Base-by-base conservation (phyloP, 257 asterid genomes). In the Solanum chilense region DNA sequence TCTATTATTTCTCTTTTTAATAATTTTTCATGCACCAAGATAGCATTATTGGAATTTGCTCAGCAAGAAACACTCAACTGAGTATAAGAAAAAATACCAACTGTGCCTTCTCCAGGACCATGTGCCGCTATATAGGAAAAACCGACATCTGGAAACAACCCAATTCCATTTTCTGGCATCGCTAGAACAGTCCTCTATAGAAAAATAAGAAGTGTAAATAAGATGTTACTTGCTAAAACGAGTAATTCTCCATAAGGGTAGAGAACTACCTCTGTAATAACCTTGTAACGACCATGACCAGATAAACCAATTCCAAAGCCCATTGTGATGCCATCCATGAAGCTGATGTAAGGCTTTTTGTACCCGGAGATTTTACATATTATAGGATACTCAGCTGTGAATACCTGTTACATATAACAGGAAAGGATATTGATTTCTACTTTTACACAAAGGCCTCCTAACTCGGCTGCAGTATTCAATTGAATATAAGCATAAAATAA, bases 271-370 rank as follows among this genome's bases (percentile, higher is more conserved):
- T 96, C 99, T 25, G 99, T 95, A 88, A 96, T 88, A 83, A 96
- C 92, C 94, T 97, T 93, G 90, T 96, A 94, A 41, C 93, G 95
- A 84, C 99, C 99, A 90, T 95, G 99, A 86, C 99, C 98, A 90
- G 98, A 96, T 73, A 96, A 93, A 74, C 98, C 99, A 90, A 96
- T 94, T 69, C 99, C 99, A 90, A 96, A 96, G 69, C 99, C 99
- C 99, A 96, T 96, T 45, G 99, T 96, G 70, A 96, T 88, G 77
- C 99, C 99, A 91, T 97, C 99, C 98, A 97, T 97, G 91, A 95
- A 94, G 91, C 93, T 89, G 91, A 97, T 93, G 86, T 94, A 97
- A 86, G 98, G 99, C 94, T 97, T 97, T 90, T 93, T 95, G 92
- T 97, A 95, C 88, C 90, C 98, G 88, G 49, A 93, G 27, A 97